Percentiles rank a stretch among this genome's conserved stretches.
These are phyloP conservation scores for Trametes elegans DNA, from an alignment of 768 basidiomycete genomes.

Conservation along the genomic window DNA sequence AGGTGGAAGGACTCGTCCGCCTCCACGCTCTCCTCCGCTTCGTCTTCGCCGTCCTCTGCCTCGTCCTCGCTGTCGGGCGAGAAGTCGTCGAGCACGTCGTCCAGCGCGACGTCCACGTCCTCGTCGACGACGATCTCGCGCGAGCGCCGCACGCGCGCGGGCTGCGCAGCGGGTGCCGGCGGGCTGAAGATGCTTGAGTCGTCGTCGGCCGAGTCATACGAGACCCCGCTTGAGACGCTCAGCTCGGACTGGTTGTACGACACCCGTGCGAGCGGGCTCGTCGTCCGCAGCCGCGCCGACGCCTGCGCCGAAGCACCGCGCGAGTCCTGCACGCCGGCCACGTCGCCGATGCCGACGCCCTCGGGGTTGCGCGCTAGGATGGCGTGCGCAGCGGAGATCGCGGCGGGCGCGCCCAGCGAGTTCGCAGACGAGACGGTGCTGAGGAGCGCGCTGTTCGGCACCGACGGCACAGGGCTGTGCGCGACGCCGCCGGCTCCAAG, in stretches of 20 bases:
- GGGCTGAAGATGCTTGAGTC: slow-evolving; percentile 16
- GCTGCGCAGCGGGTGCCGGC: too few species aligned
- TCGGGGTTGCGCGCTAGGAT: slow-evolving; percentile 36
- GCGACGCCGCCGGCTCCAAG: slow-evolving; percentile 49
- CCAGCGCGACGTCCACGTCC: slow-evolving; percentile 22
- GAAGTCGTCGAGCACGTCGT: neutral
- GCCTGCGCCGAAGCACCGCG: neutral
- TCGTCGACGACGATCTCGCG: slow-evolving; percentile 6
- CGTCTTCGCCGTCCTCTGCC: neutral
- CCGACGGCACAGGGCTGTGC: slow-evolving; percentile 27
- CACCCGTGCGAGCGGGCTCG: slow-evolving; percentile 39
- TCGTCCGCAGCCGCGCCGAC: slow-evolving; percentile 27
- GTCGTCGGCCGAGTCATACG: slow-evolving; percentile 27
- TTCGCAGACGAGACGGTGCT: slow-evolving; percentile 28
- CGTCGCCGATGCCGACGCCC: slow-evolving; percentile 24
- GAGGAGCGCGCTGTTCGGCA: slow-evolving; percentile 25
- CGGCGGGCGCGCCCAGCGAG: slow-evolving; percentile 20
- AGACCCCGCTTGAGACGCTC: slow-evolving; percentile 15
- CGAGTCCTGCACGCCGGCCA: slow-evolving; percentile 17
- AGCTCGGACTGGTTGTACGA: slow-evolving; percentile 19
- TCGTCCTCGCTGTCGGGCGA: neutral
- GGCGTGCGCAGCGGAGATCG: slow-evolving; percentile 25
- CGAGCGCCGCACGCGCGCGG: neutral
- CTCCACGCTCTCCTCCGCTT: slow-evolving; percentile 24
- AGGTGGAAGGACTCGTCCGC: slow-evolving; percentile 21